Evolutionary conservation across 192 early-diverging fungal genomes (phyloP), one percentile per base, ranked within the genome.

Genomic region (Funneliformis geosporum): DNA sequence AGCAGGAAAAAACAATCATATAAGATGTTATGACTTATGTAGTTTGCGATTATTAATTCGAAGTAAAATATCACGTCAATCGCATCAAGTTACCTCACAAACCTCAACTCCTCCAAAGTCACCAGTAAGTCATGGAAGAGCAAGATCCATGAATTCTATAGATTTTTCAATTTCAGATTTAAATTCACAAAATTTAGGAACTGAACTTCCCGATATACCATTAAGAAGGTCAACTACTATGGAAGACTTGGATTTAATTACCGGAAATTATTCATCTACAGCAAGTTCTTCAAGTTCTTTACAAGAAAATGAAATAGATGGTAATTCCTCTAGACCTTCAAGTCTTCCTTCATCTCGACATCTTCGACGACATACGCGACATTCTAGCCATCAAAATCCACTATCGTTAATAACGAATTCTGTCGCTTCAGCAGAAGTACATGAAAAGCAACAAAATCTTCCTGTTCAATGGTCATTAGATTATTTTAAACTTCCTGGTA

Each of bases 1-100:
- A 42, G 40, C 60, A 14, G 75, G 75, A 27, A 60, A 65, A 76
- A 76, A 76, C 21, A 64, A 42, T 16, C 75, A 76, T 76, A 43
- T 76, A 16, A 76, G 75, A 76, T 43, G 21, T 33, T 76, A 76
- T 46, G 40, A 42, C 18, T 50, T 76, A 64, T 28, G 38, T 39
- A 50, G 14, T 33, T 43, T 76, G 40, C 61, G 61, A 4, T 28
- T 76, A 14, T 65, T 76, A 43, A 76, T 76, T 42, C 28, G 27
- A 64, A 62, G 60, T 64, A 62, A 64, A 42, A 23, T 64, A 23
- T 16, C 18, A 64, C 60, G 16, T 28, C 75, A 18, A 18, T 23
- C 11, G 39, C 25, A 18, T 38, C 28, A 61, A 76, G 28, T 62
- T 9, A 39, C 18, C 14, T 2, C 43, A 21, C 46, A 73, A 47